phyloP scores from a whole-genome alignment of 169 alveolate genomes.

The Besnoitia besnoiti region DNA sequence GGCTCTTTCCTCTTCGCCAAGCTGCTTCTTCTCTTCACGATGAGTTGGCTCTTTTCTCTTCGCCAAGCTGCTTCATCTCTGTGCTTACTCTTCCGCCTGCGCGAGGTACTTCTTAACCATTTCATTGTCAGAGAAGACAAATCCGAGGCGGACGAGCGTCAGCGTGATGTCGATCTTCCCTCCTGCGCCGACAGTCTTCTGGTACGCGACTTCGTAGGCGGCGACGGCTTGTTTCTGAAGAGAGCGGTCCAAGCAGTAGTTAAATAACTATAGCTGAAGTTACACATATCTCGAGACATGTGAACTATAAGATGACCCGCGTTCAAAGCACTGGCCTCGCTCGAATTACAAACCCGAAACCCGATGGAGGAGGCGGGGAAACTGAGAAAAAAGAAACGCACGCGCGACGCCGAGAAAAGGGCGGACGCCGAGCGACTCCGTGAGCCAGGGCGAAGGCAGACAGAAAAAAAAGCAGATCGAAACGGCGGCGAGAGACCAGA shows the following conservation, averaged over 20 bases:
- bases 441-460: not conserved
- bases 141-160: constrained; percentile 75
- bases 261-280: not conserved
- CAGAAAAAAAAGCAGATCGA: not conserved
- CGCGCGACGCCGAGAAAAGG: not conserved
- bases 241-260: not conserved
- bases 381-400: not conserved
- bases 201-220: constrained; percentile 80
- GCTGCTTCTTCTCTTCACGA: no score
- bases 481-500: not conserved
- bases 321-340: not conserved
- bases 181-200: constrained; percentile 85
- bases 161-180: constrained; percentile 80
- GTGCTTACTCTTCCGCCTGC: constrained; percentile 47
- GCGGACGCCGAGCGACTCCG: not conserved
- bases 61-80: not conserved
- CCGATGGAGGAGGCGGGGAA: not conserved
- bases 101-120: constrained; percentile 43
- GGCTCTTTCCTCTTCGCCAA: not conserved
- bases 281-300: not conserved
- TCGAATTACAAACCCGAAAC: not conserved
- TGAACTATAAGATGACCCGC: not conserved
- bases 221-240: constrained; percentile 78
- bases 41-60: not conserved
- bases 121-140: not conserved